Evolutionary conservation across 2,329 filamentous ascomycete genomes (phyloP).

Genomic region (Colletotrichum spaethianum): DNA sequence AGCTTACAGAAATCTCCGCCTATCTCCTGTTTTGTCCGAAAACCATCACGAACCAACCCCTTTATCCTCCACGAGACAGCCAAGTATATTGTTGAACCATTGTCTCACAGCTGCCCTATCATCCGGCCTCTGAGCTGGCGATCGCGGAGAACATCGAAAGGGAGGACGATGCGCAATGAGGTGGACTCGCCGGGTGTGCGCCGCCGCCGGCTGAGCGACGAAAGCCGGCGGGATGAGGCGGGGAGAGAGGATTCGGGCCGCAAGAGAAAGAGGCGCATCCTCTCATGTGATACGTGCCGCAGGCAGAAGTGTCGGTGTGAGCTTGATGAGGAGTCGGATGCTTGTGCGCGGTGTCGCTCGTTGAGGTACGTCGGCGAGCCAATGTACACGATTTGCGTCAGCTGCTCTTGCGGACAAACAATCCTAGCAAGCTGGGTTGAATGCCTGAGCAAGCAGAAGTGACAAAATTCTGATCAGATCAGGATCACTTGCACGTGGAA

Average conservation of each 20-base stretch:
- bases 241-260: slow-evolving; percentile 28
- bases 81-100: background rate
- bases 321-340: slow-evolving; percentile 35
- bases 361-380: slow-evolving; percentile 24
- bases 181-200: background rate
- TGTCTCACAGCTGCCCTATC: background rate
- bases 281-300: slow-evolving; percentile 40
- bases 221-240: slow-evolving; percentile 22
- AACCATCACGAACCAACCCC: background rate
- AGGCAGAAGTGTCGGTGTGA: slow-evolving; percentile 41
- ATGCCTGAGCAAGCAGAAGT: background rate
- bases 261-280: slow-evolving; percentile 39
- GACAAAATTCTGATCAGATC: background rate
- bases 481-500: slow-evolving; percentile 40
- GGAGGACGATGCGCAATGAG: slow-evolving; percentile 8
- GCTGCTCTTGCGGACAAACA: background rate
- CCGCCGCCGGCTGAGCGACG: slow-evolving; percentile 31
- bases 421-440: background rate
- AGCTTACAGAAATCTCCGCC: slow-evolving; percentile 9
- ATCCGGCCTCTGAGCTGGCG: background rate
- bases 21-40: slow-evolving; percentile 35
- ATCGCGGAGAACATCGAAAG: background rate
- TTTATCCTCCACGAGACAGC: background rate
- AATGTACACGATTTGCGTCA: background rate
- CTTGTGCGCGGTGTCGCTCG: slow-evolving; percentile 39